phyloP scores from a whole-genome alignment of 768 basidiomycete genomes.

The Cystofilobasidium ferigula region DNA sequence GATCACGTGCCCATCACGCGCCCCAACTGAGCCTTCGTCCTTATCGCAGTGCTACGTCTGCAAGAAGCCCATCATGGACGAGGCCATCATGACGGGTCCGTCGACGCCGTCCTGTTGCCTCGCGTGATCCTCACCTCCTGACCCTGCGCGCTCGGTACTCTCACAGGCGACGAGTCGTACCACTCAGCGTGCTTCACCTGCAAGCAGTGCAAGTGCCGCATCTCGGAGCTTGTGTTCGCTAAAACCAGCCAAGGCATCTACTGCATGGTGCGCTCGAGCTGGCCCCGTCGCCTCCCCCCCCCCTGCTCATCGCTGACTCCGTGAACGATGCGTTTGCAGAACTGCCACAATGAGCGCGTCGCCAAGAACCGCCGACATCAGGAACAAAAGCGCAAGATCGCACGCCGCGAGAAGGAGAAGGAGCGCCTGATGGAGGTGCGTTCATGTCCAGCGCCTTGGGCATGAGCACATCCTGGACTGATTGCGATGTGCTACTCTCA shows the following conservation, averaged over 20 bases:
- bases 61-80: conserved; percentile 85
- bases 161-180: conserved; percentile 77
- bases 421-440: conserved; percentile 14
- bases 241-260: conserved; percentile 98
- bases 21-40: neutral
- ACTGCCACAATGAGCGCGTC: conserved; percentile 94
- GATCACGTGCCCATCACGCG: neutral
- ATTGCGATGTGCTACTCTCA: neutral
- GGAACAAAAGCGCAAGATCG: conserved; percentile 65
- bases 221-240: conserved; percentile 96
- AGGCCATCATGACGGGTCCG: conserved; percentile 88
- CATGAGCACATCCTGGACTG: neutral
- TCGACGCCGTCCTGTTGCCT: neutral
- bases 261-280: conserved; percentile 53
- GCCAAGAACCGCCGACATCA: conserved; percentile 81
- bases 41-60: conserved; percentile 78
- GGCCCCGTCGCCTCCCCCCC: neutral
- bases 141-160: neutral
- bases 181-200: conserved; percentile 99
- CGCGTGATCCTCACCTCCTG: neutral
- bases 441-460: neutral
- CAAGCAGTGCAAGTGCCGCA: conserved; percentile 82
- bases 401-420: conserved; percentile 31
- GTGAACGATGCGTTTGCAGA: conserved; percentile 43
- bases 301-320: neutral